These are phyloP conservation scores for Acer negundo DNA, from an alignment of 345 rosid genomes.

Conservation along the genomic window DNA sequence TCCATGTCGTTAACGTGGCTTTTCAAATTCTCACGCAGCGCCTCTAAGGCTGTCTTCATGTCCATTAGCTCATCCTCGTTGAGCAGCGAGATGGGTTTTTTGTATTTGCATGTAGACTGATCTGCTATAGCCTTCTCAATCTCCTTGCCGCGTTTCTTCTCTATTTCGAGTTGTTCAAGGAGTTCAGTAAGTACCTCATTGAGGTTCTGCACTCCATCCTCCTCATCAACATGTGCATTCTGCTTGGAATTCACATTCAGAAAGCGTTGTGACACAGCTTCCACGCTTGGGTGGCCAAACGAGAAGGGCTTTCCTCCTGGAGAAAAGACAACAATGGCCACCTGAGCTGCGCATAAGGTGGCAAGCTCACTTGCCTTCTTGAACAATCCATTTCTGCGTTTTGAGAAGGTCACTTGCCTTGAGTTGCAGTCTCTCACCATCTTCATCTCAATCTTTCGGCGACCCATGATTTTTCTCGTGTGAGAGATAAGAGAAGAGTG, in stretches of 20 bases:
- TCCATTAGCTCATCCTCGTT: conserved; percentile 29
- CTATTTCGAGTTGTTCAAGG: conserved; percentile 30
- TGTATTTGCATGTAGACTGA: conserved; percentile 18
- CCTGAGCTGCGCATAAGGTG: conserved; percentile 54
- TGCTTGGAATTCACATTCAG: conserved; percentile 21
- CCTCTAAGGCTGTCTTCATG: conserved; percentile 33
- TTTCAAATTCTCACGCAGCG: conserved; percentile 26
- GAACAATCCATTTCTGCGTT: conserved; percentile 63
- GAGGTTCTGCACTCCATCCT: conserved; percentile 10
- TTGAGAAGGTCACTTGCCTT: conserved; percentile 72
- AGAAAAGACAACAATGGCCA: conserved; percentile 64
- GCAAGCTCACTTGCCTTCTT: conserved; percentile 67
- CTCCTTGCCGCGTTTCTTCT: conserved; percentile 39
- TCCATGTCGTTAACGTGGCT: conserved; percentile 31
- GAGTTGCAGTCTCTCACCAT: conserved; percentile 56
- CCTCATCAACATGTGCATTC: neutral
- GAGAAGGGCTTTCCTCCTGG: conserved; percentile 76
- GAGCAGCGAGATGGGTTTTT: conserved; percentile 23
- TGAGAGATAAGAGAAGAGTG: neutral
- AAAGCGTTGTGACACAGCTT: conserved; percentile 41
- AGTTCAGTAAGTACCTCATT: conserved; percentile 23
- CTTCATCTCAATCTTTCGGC: conserved; percentile 65
- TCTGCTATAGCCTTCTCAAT: conserved; percentile 27
- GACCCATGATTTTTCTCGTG: conserved; percentile 42
- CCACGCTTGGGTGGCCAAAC: conserved; percentile 64